Evolutionary conservation across 306 rosid genomes (phyloP).

Genomic region (Nissolia schottii): DNA sequence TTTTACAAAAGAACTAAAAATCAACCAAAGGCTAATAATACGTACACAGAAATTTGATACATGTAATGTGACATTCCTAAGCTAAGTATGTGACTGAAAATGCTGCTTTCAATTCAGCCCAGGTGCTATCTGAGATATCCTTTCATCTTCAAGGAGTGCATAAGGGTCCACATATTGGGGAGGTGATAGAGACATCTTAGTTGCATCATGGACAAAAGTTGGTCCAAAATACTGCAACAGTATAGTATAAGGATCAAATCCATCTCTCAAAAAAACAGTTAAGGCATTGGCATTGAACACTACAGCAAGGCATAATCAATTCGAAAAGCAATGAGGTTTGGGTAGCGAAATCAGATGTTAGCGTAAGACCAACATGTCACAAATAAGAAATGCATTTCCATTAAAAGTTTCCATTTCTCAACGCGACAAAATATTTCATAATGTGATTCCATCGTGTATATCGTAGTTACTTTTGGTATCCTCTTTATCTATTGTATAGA

Average conservation of each 20-base stretch:
- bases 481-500: no score
- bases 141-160: slow-evolving; percentile 84
- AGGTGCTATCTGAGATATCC: slow-evolving; percentile 79
- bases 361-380: slow-evolving; percentile 4
- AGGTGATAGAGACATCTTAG: slow-evolving; percentile 49
- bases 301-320: slow-evolving; percentile 2
- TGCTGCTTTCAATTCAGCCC: slow-evolving; percentile 50
- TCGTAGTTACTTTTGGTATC: no score
- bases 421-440: background rate
- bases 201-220: slow-evolving; percentile 67
- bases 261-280: slow-evolving; percentile 14
- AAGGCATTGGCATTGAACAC: background rate
- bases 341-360: background rate
- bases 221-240: slow-evolving; percentile 81
- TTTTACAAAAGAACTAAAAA: slow-evolving; percentile 36
- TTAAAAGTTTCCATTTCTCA: background rate
- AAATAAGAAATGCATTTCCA: background rate
- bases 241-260: background rate
- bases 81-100: slow-evolving; percentile 28
- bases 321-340: background rate
- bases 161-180: slow-evolving; percentile 86
- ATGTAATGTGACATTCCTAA: slow-evolving; percentile 31
- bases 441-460: slow-evolving; percentile 6
- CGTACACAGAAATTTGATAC: slow-evolving; percentile 23
- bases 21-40: slow-evolving; percentile 23